A percentile compares a stretch with the other conserved stretches of the same genome.
Evolutionary conservation across 108 stramenopile species (phyloP).

Genomic region (Parietichytrium sp.): DNA sequence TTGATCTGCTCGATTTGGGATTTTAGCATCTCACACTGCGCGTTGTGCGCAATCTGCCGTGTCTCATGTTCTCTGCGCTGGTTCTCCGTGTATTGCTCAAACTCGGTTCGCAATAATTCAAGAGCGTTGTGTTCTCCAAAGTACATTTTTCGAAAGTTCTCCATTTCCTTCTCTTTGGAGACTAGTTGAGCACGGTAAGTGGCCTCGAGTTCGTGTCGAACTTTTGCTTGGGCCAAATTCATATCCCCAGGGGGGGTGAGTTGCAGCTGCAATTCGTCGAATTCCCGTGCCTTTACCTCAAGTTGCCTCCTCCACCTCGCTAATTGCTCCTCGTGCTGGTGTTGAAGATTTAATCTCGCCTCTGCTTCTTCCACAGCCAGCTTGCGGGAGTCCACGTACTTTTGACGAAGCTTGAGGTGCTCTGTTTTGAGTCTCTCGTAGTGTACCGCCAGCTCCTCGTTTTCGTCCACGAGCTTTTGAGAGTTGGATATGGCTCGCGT

Average conservation of each 20-base stretch:
- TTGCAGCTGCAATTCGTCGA: slow-evolving; percentile 13
- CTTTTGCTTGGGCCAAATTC: slow-evolving; percentile 2
- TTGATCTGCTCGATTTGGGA: not conserved
- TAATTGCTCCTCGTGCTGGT: not conserved
- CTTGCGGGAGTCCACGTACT: not conserved
- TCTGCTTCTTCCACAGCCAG: slow-evolving; percentile 8
- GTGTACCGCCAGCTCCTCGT: not conserved
- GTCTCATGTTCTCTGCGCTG: not conserved
- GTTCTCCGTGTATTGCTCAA: not conserved
- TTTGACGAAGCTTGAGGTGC: not conserved
- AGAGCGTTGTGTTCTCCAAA: not conserved
- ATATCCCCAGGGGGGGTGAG: not conserved
- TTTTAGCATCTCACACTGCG: not conserved
- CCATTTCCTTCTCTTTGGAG: not conserved
- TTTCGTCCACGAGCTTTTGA: slow-evolving; percentile 11
- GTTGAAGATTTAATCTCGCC: not conserved
- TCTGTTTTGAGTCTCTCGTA: slow-evolving; percentile 20
- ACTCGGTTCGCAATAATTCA: not conserved
- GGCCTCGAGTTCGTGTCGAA: slow-evolving; percentile 5
- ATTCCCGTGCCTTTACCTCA: slow-evolving; percentile 29
- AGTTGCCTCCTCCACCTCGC: not conserved
- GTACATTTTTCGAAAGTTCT: not conserved
- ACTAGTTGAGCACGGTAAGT: slow-evolving; percentile 3
- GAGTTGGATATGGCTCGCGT: not conserved
- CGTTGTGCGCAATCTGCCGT: not conserved